Evolutionary conservation across 306 rosid species (phyloP), one percentile per base, ranked within the genome.

Genomic region (Prunus mume): DNA sequence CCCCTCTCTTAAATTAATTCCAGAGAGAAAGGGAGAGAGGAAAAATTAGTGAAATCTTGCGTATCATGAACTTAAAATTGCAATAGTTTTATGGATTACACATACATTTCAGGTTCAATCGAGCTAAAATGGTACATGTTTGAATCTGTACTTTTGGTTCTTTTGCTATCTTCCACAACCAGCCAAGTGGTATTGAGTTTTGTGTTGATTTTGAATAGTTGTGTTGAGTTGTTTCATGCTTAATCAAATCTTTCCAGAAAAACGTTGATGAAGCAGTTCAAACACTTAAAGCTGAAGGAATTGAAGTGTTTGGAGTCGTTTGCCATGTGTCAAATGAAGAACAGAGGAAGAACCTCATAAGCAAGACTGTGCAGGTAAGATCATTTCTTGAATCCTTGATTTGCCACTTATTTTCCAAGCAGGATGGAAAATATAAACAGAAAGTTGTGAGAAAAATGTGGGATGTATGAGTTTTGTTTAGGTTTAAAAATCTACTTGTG

Each of bases 191-290:
- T 34, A 73, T 25, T 18, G 34, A 34, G 50, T 15, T 2, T 38
- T 32, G 5, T 22, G 58, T 32, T 55, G 45, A 9, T 69, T 65
- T 65, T 3, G 1, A 57, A 19, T 65, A 15, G 43, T 19, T 14
- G 13, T 19, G 52, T 22, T 5, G 7, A 24, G 22, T 13, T 50
- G 28, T 61, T 56, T 75, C 17, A 24, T 43, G 30, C 60, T 73
- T 58, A 76, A 34, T 74, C 64, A 43, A 68, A 73, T 82, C 79
- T 27, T 62, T 45, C 28, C 89, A 95, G 98, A 88, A 86, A 83
- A 95, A 95, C 49, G 99, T 95, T n/a, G 96, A 95, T 54, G 97
- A 74, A 45, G 99, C 99, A 8, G 92, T 88, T 3, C 89, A 79
- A 45, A 86, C 85, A 68, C 96, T 95, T 55, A 88, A 83, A 74